Evolutionary conservation across 139 green algal genomes (phyloP), one percentile per base, ranked within the genome.

Genomic region (Klebsormidium nitens): DNA sequence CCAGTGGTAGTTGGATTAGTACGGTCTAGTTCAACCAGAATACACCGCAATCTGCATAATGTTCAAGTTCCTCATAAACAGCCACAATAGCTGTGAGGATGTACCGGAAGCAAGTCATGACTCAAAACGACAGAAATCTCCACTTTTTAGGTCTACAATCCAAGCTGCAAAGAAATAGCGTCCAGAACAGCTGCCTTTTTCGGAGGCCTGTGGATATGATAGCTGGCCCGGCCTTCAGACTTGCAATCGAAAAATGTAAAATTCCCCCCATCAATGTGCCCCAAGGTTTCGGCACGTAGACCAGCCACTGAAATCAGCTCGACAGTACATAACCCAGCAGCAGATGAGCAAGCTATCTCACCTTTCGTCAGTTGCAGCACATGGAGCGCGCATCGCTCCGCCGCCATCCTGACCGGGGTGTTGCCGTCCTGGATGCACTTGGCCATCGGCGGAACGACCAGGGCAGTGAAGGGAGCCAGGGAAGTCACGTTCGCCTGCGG

Each of bases 341-440:
- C n/a, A n/a, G n/a, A n/a, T n/a, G n/a, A n/a, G n/a, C n/a, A n/a
- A n/a, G n/a, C n/a, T n/a, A n/a, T n/a, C n/a, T n/a, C n/a, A 74
- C 66, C 49, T 68, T 42, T 74, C 28, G 31, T 26, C 11, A 76
- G 69, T 32, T 76, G 69, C 62, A 76, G 75, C 19, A 76, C 14
- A 2, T 76, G 69, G 3, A 76, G 62, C 2, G 66, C 66, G 29
- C 32, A 59, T 23, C 72, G 64, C 55, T 79, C 72, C n/a, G 72
- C 72, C 6, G 72, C 66, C 37, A 76, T 19, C 32, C 72, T 19
- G 28, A 79, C 72, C n/a, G 64, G 66, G n/a, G 70, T 35, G 5
- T 31, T 74, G 3, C 48, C 46, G 36, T 79, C 72, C 39, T 79
- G 77, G 1, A 79, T 36, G 26, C 70, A 74, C 17, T 75, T 36